Base-by-base conservation (phyloP, 768 basidiomycete species). In the Auricularia sp. region DNA sequence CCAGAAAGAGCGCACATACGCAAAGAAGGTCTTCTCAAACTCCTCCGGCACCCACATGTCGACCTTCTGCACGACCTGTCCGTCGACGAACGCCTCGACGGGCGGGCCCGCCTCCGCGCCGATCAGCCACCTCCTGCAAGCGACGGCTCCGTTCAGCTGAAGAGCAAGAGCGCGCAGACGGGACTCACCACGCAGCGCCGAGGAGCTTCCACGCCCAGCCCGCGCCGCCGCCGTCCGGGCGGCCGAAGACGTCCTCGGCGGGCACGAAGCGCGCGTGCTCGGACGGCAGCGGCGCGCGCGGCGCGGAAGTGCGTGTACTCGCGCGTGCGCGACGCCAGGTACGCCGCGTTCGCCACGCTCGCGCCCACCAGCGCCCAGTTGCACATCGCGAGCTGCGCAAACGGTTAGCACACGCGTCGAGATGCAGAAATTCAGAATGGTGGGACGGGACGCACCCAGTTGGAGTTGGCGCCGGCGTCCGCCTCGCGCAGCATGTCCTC, bases 41-140 rank as follows among this genome's bases (percentile, higher is more conserved):
- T 86, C 84, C 21, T 84, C 85, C 2, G 92, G 91, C 12, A 80
- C 77, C 91, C 91, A 93, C 59, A 88, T 80, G 62, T 89, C 85
- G 61, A 93, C 74, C 71, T 90, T 86, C 71, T 91, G 90, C n/a
- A 92, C 23, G 23, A 59, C 56, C 23, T 29, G 56, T 4, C 56
- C 56, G 56, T 59, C 56, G 29, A 35, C 56, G 23, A 59, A 12
- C 12, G 23, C 56, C 23, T 59, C 23, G 21, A 59, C 23, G 23
- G 56, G 29, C 23, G 56, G 23, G 0, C 16, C 16, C 11, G 23
- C 23, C 23, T 59, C 56, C 29, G 34, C 23, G 29, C 56, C 56
- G 6, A 29, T 14, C 23, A 59, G 29, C 56, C 56, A 59, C 10
- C 56, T 29, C 56, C 56, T 59, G 56, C 34, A 29, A 29, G n/a